These are phyloP conservation scores for Ustulina deusta DNA, from an alignment of 2,329 filamentous ascomycete species.

Conservation along the genomic window DNA sequence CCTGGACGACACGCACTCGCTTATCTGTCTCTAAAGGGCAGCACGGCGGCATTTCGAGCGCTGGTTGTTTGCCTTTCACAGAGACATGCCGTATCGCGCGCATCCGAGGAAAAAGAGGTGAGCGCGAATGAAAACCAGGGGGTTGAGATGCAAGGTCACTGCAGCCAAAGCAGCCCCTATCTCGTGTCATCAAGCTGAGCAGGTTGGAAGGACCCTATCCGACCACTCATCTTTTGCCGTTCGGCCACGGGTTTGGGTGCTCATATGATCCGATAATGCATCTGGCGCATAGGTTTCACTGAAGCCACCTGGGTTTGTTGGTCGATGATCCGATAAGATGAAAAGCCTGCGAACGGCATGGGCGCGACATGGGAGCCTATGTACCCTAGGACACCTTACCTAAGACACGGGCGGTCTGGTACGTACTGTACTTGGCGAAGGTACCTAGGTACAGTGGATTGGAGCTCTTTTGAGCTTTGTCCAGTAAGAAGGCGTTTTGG, in stretches of 20 bases:
- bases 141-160: constrained; percentile 26
- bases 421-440: not conserved
- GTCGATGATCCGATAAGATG: constrained; percentile 28
- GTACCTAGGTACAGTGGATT: not conserved
- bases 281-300: constrained; percentile 28
- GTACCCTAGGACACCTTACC: not conserved
- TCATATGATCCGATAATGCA: constrained; percentile 29
- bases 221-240: constrained; percentile 28
- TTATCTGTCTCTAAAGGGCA: constrained; percentile 18
- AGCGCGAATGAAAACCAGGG: constrained; percentile 26
- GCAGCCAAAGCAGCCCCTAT: constrained; percentile 33
- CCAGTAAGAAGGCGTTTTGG: constrained; percentile 10
- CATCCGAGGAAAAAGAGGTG: constrained; percentile 11
- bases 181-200: constrained; percentile 27
- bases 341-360: constrained; percentile 22
- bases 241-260: constrained; percentile 28
- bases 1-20: constrained; percentile 17
- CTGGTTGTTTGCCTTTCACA: constrained; percentile 4
- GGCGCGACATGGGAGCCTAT: constrained; percentile 6
- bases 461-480: constrained; percentile 16
- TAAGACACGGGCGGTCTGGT: not conserved
- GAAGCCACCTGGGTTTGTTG: constrained; percentile 8
- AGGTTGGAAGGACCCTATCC: constrained; percentile 15
- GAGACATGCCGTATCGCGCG: constrained; percentile 22
- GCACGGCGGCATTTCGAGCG: not conserved